phyloP scores from a whole-genome alignment of 1,284 basidiomycete genomes.

The Ganoderma resinaceum region DNA sequence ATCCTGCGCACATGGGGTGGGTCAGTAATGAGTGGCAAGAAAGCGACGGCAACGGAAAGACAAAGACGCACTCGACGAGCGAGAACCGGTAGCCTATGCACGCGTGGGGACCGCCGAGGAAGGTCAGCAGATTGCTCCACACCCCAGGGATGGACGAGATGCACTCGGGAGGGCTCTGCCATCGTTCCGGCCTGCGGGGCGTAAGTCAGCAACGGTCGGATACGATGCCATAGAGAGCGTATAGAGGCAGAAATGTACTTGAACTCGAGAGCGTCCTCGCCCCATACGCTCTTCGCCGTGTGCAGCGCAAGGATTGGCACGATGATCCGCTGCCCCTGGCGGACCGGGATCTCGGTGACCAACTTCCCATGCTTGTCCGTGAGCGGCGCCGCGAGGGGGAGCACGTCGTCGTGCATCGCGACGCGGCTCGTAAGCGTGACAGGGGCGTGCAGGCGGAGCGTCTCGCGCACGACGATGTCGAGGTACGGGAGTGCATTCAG shows the following conservation, averaged over 20 bases:
- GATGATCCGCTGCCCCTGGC: conserved; percentile 53
- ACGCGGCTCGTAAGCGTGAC: conserved; percentile 62
- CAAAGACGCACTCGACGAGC: conserved; percentile 60
- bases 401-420: conserved; percentile 55
- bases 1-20: conserved; percentile 41
- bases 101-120: conserved; percentile 64
- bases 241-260: conserved; percentile 39
- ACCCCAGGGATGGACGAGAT: conserved; percentile 59
- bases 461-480: conserved; percentile 73
- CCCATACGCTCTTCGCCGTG: conserved; percentile 56
- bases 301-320: conserved; percentile 60
- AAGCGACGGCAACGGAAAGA: conserved; percentile 3
- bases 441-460: conserved; percentile 69
- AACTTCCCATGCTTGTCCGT: conserved; percentile 38
- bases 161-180: conserved; percentile 55
- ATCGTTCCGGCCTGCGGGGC: conserved; percentile 60
- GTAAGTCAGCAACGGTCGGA: neutral
- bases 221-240: neutral
- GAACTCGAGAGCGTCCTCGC: conserved; percentile 60
- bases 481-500: conserved; percentile 65
- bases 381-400: conserved; percentile 43
- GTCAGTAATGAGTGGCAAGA: neutral
- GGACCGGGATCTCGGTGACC: conserved; percentile 36
- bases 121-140: conserved; percentile 64
- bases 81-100: conserved; percentile 79